Base-by-base conservation (phyloP, 768 basidiomycete genomes). In the Calocybe gangraenosa region DNA sequence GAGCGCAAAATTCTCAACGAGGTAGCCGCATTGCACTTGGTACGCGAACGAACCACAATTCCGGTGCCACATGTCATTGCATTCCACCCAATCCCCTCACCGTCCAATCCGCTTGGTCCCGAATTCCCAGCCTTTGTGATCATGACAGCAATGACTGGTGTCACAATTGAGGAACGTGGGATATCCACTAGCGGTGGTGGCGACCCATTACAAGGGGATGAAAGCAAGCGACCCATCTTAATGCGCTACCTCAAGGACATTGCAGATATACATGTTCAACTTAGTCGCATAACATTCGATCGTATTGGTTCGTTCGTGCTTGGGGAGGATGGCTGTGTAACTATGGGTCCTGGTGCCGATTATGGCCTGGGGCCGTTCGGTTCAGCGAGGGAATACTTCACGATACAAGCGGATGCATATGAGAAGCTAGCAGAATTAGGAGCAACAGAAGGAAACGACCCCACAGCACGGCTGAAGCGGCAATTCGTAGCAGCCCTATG, bases 1-100 rank as follows among this genome's bases (percentile, higher is more conserved):
- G 67, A 69, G 47, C 65, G 69, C 17, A 71, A 71, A 56, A 71
- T 71, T 34, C 55, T 67, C 30, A 71, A 71, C 53, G 69, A 71
- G 55, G 69, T 65, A 8, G 69, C 68, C n/a, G 65, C 69, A 1
- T 63, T 71, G 39, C 66, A 58, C 46, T 61, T 71, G 36, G 69
- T 71, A 33, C 64, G 63, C 22, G 55, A 65, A 47, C 63, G 66
- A 7, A 71, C 68, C n/a, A 63, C 65, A 2, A 69, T 71, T 44
- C 69, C 69, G 15, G 65, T 71, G 14, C 69, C 69, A 23, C 57
- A 59, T 45, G 61, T 69, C 47, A 61, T 67, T 34, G 61, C 67
- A 18, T 68, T 60, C 53, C 65, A 67, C 47, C 63, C 68, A 1
- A 56, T 57, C 44, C 58, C 57, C 34, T 64, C 65, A 33, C 56